Percentiles rank a stretch among this genome's conserved stretches.
Conservation (phyloP, 2,329 filamentous ascomycete genomes). For the Ascochyta koolunga region DNA sequence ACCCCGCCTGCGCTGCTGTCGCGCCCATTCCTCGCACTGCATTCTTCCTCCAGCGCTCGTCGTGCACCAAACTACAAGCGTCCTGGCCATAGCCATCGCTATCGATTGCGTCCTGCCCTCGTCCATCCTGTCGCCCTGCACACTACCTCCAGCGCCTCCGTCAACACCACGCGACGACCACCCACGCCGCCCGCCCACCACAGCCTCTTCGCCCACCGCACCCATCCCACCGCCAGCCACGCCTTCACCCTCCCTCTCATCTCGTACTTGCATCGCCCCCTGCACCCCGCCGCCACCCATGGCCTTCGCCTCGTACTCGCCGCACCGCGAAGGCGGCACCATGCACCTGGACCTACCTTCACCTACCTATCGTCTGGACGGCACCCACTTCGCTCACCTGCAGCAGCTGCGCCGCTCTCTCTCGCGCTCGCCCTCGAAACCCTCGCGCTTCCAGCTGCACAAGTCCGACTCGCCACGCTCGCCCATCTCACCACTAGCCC, state of each 20-base stretch:
- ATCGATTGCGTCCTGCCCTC: constrained; percentile 32
- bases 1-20: constrained; percentile 23
- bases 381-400: constrained; percentile 71
- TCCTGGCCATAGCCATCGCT: constrained; percentile 33
- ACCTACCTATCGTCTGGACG: constrained; percentile 84
- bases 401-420: constrained; percentile 84
- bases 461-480: constrained; percentile 52
- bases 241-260: constrained; percentile 1
- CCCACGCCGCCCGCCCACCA: constrained; percentile 16
- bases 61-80: constrained; percentile 17
- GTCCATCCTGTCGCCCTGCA: constrained; percentile 27
- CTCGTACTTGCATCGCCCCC: constrained; percentile 13
- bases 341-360: constrained; percentile 87
- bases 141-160: constrained; percentile 16
- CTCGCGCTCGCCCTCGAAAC: constrained; percentile 90
- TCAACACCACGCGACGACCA: constrained; percentile 14
- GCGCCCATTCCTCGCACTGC: constrained; percentile 31
- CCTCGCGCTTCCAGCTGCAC: constrained; percentile 70
- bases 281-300: constrained; percentile 37
- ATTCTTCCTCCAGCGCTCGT: constrained; percentile 35
- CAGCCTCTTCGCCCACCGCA: constrained; percentile 13
- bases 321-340: constrained; percentile 69
- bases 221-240: constrained; percentile 13
- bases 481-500: constrained; percentile 51
- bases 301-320: constrained; percentile 57